phyloP scores from a whole-genome alignment of 179 eudicot species.

The Corrigiola litoralis region DNA sequence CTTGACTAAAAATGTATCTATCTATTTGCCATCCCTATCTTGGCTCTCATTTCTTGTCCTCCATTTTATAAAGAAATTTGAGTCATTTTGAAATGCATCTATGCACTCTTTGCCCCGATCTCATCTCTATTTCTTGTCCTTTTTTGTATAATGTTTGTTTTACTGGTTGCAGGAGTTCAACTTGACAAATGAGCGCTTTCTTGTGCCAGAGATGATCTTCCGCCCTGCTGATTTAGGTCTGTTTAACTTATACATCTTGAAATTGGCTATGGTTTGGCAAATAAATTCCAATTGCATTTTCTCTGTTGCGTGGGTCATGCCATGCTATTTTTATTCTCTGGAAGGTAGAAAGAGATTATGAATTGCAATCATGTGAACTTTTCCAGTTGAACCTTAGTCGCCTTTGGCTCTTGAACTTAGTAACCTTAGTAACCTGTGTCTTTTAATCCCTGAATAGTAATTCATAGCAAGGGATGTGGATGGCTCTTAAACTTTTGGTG shows the following conservation, averaged over 20 bases:
- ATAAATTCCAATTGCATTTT: neutral
- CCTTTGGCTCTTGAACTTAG: neutral
- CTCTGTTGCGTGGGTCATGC: neutral
- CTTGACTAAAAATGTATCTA: slow-evolving; percentile 61
- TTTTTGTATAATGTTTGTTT: neutral
- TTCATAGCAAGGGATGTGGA: neutral
- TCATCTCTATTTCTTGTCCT: neutral
- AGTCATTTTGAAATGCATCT: slow-evolving; percentile 66
- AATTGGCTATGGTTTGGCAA: neutral
- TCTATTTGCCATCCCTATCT: neutral
- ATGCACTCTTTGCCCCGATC: neutral
- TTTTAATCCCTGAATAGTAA: neutral
- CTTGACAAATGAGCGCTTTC: slow-evolving; percentile 93
- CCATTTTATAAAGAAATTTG: too few relatives aligned
- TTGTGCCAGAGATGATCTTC: slow-evolving; percentile 99
- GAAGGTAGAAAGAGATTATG: neutral
- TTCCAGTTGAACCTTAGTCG: neutral
- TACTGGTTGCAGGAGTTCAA: slow-evolving; percentile 60
- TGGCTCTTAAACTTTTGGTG: neutral
- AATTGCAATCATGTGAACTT: neutral
- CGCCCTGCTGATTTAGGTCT: slow-evolving; percentile 94
- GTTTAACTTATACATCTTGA: slow-evolving; percentile 6
- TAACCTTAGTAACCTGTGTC: neutral
- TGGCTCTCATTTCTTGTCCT: neutral
- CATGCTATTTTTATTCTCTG: neutral